phyloP scores from a whole-genome alignment of 2,329 filamentous ascomycete genomes.

The Ophiocordyceps camponoti-saundersi region DNA sequence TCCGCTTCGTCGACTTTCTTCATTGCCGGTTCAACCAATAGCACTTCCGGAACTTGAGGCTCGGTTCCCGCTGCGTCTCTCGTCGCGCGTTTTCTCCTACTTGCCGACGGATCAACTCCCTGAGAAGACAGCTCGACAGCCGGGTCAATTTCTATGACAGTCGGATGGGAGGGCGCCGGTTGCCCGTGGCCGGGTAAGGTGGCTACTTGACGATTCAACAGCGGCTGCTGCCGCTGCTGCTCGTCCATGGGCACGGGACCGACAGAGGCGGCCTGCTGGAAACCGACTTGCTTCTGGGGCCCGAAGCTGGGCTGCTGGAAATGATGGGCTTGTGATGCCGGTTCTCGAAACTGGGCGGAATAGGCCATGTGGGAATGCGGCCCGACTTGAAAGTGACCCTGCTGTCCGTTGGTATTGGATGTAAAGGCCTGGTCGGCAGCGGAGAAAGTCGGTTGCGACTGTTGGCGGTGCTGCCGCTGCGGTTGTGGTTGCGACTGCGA shows the following conservation, averaged over 20 bases:
- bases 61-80: conserved; percentile 15
- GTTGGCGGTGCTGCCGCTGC: conserved; percentile 11
- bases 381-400: conserved; percentile 5
- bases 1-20: conserved; percentile 20
- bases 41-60: conserved; percentile 9
- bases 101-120: conserved; percentile 10
- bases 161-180: not conserved
- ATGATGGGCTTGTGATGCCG: conserved; percentile 1
- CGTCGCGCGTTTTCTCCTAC: conserved; percentile 19
- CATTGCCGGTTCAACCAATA: conserved; percentile 6
- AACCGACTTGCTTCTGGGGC: conserved; percentile 8
- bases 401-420: conserved; percentile 10
- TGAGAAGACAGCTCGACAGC: not conserved
- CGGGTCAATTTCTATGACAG: conserved; percentile 1
- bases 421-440: conserved; percentile 8
- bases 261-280: conserved; percentile 4
- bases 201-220: conserved; percentile 6
- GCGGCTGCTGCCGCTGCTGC: conserved; percentile 8
- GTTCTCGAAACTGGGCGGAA: conserved; percentile 3
- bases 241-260: not conserved
- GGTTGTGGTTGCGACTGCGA: conserved; percentile 9
- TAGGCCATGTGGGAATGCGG: conserved; percentile 2
- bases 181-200: conserved; percentile 1
- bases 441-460: conserved; percentile 4
- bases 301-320: conserved; percentile 3